Base-by-base conservation (phyloP, 2,329 filamentous ascomycete species). In the Hypoxylon sp. region DNA sequence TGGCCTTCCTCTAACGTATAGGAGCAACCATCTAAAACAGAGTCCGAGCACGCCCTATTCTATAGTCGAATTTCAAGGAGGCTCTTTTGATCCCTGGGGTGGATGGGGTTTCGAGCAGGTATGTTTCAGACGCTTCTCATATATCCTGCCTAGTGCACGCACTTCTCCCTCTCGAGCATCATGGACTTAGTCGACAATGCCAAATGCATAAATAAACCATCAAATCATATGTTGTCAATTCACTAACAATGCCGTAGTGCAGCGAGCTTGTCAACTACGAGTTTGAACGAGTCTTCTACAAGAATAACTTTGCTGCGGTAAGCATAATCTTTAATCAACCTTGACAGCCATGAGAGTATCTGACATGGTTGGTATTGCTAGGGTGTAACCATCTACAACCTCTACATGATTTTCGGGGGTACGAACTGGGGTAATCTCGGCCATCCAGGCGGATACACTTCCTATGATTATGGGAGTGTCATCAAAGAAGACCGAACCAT, bases 401-500 rank as follows among this genome's bases (percentile, higher is more conserved):
- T 85, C 2, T 73, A 73, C 53, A 73, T 73, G 71, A 88, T 86
- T 0, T 91, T 85, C 67, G 92, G 92, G 14, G 92, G 92, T 2
- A 94, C 92, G 0, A 96, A 96, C 73, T 96, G 92, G 92, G 92
- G 92, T 0, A 94, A 94, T 66, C 78, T 93, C 1, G 91, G 91
- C 0, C 88, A 93, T 69, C 85, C 90, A 3, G 89, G 88, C 12
- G 88, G 85, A 4, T 90, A 89, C 65, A 88, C 87, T 0, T 85
- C 83, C 0, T 86, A 87, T 54, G 86, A 88, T 68, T 88, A 87
- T 41, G 84, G 81, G 5, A 79, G 82, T 11, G 81, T 83, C 12
- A 92, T 96, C 57, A 83, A 84, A 1, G 92, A 96, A 74, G 88
- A 91, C 48, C 85, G 92, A 30, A 85, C 85, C 0, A 80, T 95